A percentile compares a stretch with the other conserved stretches of the same genome.
Evolutionary conservation across 106 monocot genomes (phyloP).

Genomic region (Apostasia ramifera): DNA sequence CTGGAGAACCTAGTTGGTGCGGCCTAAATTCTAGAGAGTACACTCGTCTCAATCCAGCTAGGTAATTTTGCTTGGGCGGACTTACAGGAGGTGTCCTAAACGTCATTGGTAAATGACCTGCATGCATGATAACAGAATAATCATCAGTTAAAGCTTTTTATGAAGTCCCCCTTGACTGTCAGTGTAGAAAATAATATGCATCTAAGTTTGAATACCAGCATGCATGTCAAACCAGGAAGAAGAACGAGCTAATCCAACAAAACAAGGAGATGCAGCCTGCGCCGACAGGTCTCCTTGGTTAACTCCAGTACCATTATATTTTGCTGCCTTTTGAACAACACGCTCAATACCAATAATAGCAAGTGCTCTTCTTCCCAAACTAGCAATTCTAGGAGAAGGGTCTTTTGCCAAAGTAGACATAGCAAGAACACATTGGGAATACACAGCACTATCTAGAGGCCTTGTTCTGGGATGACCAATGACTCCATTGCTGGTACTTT

Average conservation of each 20-base stretch:
- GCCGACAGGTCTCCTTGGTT: constrained; percentile 48
- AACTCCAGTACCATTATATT: constrained; percentile 17
- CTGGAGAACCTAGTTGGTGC: constrained; percentile 64
- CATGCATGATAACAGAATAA: constrained; percentile 2
- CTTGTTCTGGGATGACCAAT: constrained; percentile 37
- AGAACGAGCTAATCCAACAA: constrained; percentile 70
- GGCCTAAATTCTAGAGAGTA: constrained; percentile 86
- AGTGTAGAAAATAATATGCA: not conserved
- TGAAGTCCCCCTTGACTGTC: not conserved
- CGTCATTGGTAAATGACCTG: constrained; percentile 72
- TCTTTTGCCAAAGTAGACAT: constrained; percentile 87
- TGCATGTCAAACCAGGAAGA: constrained; percentile 98
- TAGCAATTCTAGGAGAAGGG: constrained; percentile 72
- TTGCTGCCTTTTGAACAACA: constrained; percentile 51
- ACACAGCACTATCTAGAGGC: constrained; percentile 40
- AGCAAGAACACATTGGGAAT: constrained; percentile 69
- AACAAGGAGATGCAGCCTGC: constrained; percentile 26
- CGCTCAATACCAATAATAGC: constrained; percentile 88
- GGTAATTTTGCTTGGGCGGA: constrained; percentile 70
- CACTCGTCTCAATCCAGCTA: constrained; percentile 78
- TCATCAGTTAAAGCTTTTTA: not conserved
- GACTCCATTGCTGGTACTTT: constrained; percentile 60
- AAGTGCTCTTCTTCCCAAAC: constrained; percentile 57
- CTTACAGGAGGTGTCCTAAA: constrained; percentile 98
- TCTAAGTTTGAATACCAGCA: constrained; percentile 45